These are phyloP conservation scores for Leucocoprinus sp. DNA, from an alignment of 768 basidiomycete genomes.

Conservation along the genomic window DNA sequence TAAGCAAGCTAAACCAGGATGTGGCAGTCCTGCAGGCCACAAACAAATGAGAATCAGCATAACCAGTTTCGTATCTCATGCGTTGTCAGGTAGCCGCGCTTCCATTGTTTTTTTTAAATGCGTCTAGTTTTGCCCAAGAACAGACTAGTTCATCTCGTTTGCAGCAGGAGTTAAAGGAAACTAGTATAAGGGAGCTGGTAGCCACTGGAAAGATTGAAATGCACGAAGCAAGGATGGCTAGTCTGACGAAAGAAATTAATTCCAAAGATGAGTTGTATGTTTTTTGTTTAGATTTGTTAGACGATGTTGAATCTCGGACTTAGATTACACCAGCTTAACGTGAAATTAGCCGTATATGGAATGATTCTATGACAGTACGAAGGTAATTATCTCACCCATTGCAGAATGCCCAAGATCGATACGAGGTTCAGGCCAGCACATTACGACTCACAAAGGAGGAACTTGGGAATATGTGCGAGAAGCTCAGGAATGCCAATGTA, in stretches of 20 bases:
- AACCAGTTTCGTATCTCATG: slow-evolving; percentile 8
- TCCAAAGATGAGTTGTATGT: slow-evolving; percentile 8
- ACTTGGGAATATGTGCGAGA: slow-evolving; percentile 39
- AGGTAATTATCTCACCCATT: slow-evolving; percentile 28
- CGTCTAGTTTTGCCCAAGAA: background rate
- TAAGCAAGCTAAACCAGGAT: slow-evolving; percentile 21
- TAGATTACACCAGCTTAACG: slow-evolving; percentile 3
- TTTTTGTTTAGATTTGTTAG: background rate
- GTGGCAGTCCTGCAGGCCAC: slow-evolving; percentile 16
- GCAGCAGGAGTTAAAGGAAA: slow-evolving; percentile 8
- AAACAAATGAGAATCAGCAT: slow-evolving; percentile 12
- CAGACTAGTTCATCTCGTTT: slow-evolving; percentile 2
- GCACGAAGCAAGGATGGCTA: slow-evolving; percentile 2
- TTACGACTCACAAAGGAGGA: slow-evolving; percentile 48
- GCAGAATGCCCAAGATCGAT: slow-evolving; percentile 36
- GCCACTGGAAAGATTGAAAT: slow-evolving; percentile 3
- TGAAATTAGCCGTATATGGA: slow-evolving; percentile 1
- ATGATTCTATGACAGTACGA: background rate
- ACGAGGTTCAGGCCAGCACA: slow-evolving; percentile 48
- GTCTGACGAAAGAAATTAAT: slow-evolving; percentile 1
- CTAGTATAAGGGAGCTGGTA: background rate
- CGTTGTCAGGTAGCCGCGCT: background rate
- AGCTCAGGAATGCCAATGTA: background rate
- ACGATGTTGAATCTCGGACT: background rate
- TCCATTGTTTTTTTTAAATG: background rate